Base-by-base conservation (phyloP, 2,329 filamentous ascomycete species). In the Aspergillus fumigatus region DNA sequence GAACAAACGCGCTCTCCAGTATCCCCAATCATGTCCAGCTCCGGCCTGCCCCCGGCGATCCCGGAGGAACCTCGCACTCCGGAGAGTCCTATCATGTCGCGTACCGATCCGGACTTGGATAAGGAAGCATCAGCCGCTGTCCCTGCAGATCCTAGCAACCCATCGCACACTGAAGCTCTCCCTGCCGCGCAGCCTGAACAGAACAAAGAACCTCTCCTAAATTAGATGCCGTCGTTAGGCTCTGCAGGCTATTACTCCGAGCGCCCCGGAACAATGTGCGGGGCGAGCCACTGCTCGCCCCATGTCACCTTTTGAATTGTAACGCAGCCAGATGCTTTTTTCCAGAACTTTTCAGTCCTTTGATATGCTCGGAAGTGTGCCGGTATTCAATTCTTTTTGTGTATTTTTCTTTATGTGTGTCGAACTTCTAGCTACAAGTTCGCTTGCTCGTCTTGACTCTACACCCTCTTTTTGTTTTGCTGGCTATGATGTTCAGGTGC, bases 11-110 rank as follows among this genome's bases (percentile, higher is more conserved):
- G 64, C 17, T 65, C 70, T 1, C 68, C 70, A 6, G 59, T 62
- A 11, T 70, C 71, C 3, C 68, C 70, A n/a, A 47, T 47, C 11
- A 50, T 67, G 21, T 65, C 70, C 11, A 62, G 62, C 1, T 67
- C 66, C 3, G 69, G 70, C 17, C 56, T 72, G 14, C 71, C 70
- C 0, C 67, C 67, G 3, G 58, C 66, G 32, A 73, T 74, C 14
- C 70, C 68, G 1, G 71, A 74, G 50, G 71, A 73, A 45, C 70
- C 70, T 1, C 61, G 61, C 29, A 71, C 66, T 9, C 70, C 68
- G 1, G 67, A 70, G 43, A 56, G 56, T 17, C 57, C 65, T 10
- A 54, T 59, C 8, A 49, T 61, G 14, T 53, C 50, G 1, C 51
- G 61, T 19, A 43, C 50, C 9, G 5, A 41, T 19, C 29, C 49